Conservation (phyloP, 768 basidiomycete genomes). For the Collybia sp. region DNA sequence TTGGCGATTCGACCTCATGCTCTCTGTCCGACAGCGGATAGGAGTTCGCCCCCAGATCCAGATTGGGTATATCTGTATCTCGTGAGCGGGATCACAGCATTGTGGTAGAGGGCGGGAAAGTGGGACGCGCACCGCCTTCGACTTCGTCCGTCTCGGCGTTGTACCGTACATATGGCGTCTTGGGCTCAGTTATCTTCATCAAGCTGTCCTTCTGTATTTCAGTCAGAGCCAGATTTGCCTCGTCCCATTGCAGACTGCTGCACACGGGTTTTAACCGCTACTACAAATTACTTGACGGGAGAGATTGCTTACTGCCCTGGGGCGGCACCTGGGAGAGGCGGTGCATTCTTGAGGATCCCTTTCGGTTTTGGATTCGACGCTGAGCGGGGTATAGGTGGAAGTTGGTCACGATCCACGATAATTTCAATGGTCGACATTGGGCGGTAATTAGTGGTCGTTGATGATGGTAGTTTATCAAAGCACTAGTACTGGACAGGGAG, state of each 20-base stretch:
- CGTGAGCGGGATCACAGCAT: slow-evolving; percentile 4
- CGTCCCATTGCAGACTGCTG: slow-evolving; percentile 89
- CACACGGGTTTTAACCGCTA: slow-evolving; percentile 8
- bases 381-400: slow-evolving; percentile 54
- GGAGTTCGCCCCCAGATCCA: slow-evolving; percentile 49
- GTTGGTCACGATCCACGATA: slow-evolving; percentile 35
- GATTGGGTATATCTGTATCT: slow-evolving; percentile 72
- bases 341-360: slow-evolving; percentile 85
- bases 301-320: slow-evolving; percentile 38
- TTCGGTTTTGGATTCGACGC: slow-evolving; percentile 72
- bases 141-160: slow-evolving; percentile 81
- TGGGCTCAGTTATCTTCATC: slow-evolving; percentile 99
- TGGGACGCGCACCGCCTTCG: slow-evolving; percentile 63
- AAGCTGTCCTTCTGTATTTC: slow-evolving; percentile 93
- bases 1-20: slow-evolving; percentile 30
- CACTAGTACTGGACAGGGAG: no score
- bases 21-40: slow-evolving; percentile 25
- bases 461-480: no score
- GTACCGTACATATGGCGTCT: slow-evolving; percentile 94
- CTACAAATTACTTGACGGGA: slow-evolving; percentile 1
- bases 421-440: slow-evolving; percentile 23
- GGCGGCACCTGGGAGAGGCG: slow-evolving; percentile 33
- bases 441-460: not conserved
- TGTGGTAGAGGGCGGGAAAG: not conserved
- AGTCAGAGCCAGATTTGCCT: slow-evolving; percentile 87